Conservation (phyloP, 768 basidiomycete genomes). For the Fomitopsis pulvina region DNA sequence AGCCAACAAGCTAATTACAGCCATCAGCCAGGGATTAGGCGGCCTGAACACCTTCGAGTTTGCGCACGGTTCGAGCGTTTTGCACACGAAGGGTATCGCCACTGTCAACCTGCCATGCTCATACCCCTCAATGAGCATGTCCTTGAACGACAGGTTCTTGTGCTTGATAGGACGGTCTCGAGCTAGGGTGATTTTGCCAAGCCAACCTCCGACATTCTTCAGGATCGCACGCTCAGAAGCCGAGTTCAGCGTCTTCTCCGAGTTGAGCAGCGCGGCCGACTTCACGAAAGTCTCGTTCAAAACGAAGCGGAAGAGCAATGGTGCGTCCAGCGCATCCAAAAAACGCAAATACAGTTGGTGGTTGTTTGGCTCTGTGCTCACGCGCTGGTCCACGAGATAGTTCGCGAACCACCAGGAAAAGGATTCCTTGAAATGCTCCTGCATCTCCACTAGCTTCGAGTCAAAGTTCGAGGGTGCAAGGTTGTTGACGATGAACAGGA, state of each 20-base stretch:
- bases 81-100: conserved; percentile 97
- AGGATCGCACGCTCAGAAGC: conserved; percentile 79
- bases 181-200: conserved; percentile 89
- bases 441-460: conserved; percentile 80
- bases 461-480: conserved; percentile 93
- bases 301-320: conserved; percentile 64
- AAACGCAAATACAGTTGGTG: conserved; percentile 93
- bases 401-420: conserved; percentile 96
- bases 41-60: conserved; percentile 91
- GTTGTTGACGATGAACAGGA: conserved; percentile 98
- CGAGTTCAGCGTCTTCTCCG: conserved; percentile 83
- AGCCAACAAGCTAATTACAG: conserved; percentile 81
- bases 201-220: conserved; percentile 94
- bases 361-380: conserved; percentile 96
- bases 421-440: conserved; percentile 71
- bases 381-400: conserved; percentile 93
- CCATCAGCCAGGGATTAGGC: conserved; percentile 99
- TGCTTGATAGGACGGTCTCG: conserved; percentile 89
- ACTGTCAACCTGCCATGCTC: conserved; percentile 87
- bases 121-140: conserved; percentile 93
- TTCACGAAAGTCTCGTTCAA: conserved; percentile 93
- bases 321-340: conserved; percentile 73
- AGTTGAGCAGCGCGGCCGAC: conserved; percentile 80
- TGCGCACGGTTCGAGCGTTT: conserved; percentile 85
- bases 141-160: conserved; percentile 94